Base-by-base conservation (phyloP, 108 stramenopile genomes). In the Fragilaria radians region DNA sequence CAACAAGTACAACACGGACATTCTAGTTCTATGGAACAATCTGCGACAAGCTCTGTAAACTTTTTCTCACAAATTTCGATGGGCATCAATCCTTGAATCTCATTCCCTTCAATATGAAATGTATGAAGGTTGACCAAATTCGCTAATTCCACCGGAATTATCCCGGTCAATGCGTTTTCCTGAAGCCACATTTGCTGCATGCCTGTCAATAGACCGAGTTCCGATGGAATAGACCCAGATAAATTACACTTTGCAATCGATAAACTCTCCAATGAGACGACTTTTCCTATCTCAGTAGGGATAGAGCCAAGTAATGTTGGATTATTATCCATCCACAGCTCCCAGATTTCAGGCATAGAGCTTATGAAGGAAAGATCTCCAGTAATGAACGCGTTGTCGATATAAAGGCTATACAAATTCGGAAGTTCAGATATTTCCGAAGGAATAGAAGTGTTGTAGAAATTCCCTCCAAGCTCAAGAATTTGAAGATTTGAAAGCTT, bases 401-500 rank as follows among this genome's bases (percentile, higher is more conserved):
- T 11, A 36, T 57, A 57, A 27, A 57, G 25, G 30, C 34, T 3
- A 3, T 17, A 17, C 14, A 57, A 27, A 3, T 31, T 57, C 1
- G 32, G 33, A 2, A 57, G 56, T 23, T 32, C 32, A 31, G 25
- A 22, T 23, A 57, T 57, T 7, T 57, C 56, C 17, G n/a, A 19
- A 36, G 56, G 56, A 57, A 57, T 49, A 0, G 65, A 17, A 14
- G 47, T 58, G 58, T 79, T 68, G 63, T 65, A 74, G 21, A 51
- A 21, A 47, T 74, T 74, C 27, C 70, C 73, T 28, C 66, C 70
- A 30, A 79, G 61, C 29, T 28, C n/a, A 30, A 79, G 27, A 29
- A 68, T 62, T 30, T 58, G 53, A 24, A 74, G 57, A 32, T 68
- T 54, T 18, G 54, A 28, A 3, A 74, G 42, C 14, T n/a, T 36